phyloP scores from a whole-genome alignment of 1,284 basidiomycete genomes.

The Grifola frondosa region DNA sequence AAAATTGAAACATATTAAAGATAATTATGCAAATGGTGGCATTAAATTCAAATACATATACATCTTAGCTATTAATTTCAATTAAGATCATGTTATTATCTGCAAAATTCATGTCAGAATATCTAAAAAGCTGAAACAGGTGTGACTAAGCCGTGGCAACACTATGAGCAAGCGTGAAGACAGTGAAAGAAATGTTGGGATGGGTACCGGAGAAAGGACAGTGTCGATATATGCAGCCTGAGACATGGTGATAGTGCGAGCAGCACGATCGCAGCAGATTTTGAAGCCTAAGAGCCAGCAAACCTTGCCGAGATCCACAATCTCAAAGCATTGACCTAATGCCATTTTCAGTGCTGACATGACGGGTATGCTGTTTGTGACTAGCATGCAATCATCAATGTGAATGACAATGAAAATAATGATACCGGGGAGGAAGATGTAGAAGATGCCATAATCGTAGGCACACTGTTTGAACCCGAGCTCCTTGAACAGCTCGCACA shows the following conservation, averaged over 20 bases:
- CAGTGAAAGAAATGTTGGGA: constrained; percentile 16
- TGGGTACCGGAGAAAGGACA: constrained; percentile 29
- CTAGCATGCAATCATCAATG: constrained; percentile 34
- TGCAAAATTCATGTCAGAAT: too few species aligned
- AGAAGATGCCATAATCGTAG: constrained; percentile 34
- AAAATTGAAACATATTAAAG: too few species aligned
- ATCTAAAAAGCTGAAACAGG: too few species aligned
- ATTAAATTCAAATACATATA: too few species aligned
- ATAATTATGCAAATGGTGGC: too few species aligned
- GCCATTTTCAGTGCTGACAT: constrained; percentile 22
- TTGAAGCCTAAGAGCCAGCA: constrained; percentile 36
- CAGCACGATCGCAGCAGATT: constrained; percentile 26
- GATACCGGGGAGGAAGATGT: constrained; percentile 9
- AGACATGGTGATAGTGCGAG: constrained; percentile 27
- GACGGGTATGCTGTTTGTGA: constrained; percentile 12
- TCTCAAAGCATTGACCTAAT: constrained; percentile 25
- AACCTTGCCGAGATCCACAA: constrained; percentile 33
- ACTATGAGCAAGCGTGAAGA: not conserved
- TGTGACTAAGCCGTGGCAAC: constrained; percentile 34
- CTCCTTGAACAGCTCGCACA: constrained; percentile 10
- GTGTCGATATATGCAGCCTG: constrained; percentile 30
- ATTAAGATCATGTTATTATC: too few species aligned
- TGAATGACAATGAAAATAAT: constrained; percentile 31
- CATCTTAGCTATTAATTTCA: too few species aligned
- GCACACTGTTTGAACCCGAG: constrained; percentile 25